Evolutionary conservation across 2,329 filamentous ascomycete genomes (phyloP), one percentile per base, ranked within the genome.

Genomic region (Leptographium flavum): DNA sequence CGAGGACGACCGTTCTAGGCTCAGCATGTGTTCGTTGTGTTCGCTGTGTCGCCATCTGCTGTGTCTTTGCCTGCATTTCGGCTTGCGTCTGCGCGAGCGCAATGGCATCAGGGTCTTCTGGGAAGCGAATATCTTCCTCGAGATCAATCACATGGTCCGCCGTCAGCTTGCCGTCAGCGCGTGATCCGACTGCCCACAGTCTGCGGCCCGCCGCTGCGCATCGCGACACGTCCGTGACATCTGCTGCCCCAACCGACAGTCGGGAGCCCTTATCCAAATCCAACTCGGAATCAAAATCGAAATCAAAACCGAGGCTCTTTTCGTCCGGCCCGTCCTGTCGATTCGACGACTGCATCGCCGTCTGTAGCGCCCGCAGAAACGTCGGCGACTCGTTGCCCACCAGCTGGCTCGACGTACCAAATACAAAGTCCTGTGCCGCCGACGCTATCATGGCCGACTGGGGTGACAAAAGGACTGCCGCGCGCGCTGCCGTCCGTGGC

Each of bases 371-470:
- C 27, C 71, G 69, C 15, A 84, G 59, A 22, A 79, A 71, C 0
- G 72, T 73, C 0, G 83, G 82, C 0, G 82, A 84, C 31, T 87
- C 76, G 46, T 87, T 83, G 45, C 72, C 66, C 14, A 80, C 81
- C 22, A 94, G 64, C 58, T 94, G 87, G 58, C 87, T 93, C 1
- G 83, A 88, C 0, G 86, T 92, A 1, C 86, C 87, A 61, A 94
- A 94, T 0, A 93, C 63, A 56, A 88, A 84, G 48, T 87, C 77
- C 57, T 92, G 87, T 1, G 73, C 67, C 3, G 74, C 68, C 14
- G 83, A 73, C 52, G 81, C 72, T 43, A 73, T 73, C 37, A 81
- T 61, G 2, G 85, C 87, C 22, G 81, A 73, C 40, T 65, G 67
- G 0, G 86, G 86, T 1, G 83, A 85, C 11, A 85, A 64, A 2